Evolutionary conservation across 495 filamentous ascomycete genomes (phyloP), one percentile per base, ranked within the genome.

Genomic region (Xylaria intraflava): DNA sequence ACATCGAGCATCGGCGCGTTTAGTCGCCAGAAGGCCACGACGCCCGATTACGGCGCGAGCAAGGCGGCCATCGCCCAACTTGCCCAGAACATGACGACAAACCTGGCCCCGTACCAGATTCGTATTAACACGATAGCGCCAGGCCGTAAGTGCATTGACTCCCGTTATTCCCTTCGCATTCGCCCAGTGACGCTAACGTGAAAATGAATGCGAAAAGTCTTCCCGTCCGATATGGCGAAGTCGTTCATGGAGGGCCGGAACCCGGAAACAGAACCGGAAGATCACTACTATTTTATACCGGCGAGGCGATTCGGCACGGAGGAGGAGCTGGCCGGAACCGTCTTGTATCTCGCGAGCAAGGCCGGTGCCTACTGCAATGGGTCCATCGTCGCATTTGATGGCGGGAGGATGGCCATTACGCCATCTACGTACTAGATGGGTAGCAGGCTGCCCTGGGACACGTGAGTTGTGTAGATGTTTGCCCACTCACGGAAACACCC

Each of bases 341-440:
- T 82, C n/a, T 58, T 45, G 23, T 52, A 52, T 38, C 30, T 86
- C 20, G 69, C 78, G 0, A 78, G 77, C 38, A 72, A 74, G 16
- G 76, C 80, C 1, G 83, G 83, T 0, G 72, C 73, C 0, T 86
- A 80, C 60, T 74, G 70, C 46, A 84, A 81, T 56, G 83, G 83
- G 0, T 67, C 55, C 6, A 69, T 80, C 31, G 52, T 83, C 17
- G 39, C 79, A 2, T 65, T 62, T 5, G 83, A 87, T 62, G 83
- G 83, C 1, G 83, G 84, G 0, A 62, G 80, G 20, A 22, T 82
- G 33, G 55, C 64, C 5, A 64, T 73, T 0, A 67, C 74, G 41
- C 72, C 71, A 1, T 62, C 69, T 11, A 69, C 70, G 0, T 81
- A 80, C 45, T 80, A 42, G 27, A 17, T 1, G 19, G 23, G 23